A percentile compares a stretch with the other conserved stretches of the same genome.
phyloP scores from a whole-genome alignment of 2,329 filamentous ascomycete species.

The Cadophora gregata region DNA sequence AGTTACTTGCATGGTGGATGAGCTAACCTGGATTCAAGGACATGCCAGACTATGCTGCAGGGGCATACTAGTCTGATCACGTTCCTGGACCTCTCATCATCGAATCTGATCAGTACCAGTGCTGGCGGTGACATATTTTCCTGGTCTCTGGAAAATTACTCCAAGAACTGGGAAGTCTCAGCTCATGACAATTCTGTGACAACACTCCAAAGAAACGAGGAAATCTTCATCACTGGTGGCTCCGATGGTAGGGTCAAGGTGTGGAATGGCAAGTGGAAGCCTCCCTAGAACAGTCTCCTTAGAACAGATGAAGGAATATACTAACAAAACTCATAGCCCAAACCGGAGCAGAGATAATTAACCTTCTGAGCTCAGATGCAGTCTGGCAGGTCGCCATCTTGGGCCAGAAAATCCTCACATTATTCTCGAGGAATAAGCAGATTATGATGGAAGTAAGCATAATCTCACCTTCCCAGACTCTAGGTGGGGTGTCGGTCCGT shows the following conservation, averaged over 20 bases:
- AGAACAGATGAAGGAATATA: background rate
- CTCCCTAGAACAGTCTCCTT: no score
- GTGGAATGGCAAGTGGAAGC: slow-evolving; percentile 5
- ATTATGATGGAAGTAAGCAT: slow-evolving; percentile 91
- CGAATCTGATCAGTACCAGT: slow-evolving; percentile 93
- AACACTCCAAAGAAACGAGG: slow-evolving; percentile 77
- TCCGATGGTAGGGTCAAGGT: slow-evolving; percentile 95
- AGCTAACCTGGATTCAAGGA: background rate
- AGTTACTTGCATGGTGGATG: background rate
- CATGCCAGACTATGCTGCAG: background rate
- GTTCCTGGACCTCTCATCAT: slow-evolving; percentile 88
- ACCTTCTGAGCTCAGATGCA: slow-evolving; percentile 88
- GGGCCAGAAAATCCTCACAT: slow-evolving; percentile 92
- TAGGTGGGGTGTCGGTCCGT: slow-evolving; percentile 5
- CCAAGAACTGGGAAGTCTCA: slow-evolving; percentile 61
- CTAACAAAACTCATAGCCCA: background rate
- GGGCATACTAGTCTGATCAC: slow-evolving; percentile 50
- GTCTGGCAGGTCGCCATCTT: slow-evolving; percentile 97
- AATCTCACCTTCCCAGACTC: background rate
- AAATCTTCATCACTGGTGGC: slow-evolving; percentile 60
- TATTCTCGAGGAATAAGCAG: slow-evolving; percentile 79
- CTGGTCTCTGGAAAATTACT: slow-evolving; percentile 86
- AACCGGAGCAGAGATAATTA: slow-evolving; percentile 78
- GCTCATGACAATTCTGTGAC: slow-evolving; percentile 98
- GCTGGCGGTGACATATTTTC: slow-evolving; percentile 94